Base-by-base conservation (phyloP, 768 basidiomycete species). In the Suillus fuscotomentosus region DNA sequence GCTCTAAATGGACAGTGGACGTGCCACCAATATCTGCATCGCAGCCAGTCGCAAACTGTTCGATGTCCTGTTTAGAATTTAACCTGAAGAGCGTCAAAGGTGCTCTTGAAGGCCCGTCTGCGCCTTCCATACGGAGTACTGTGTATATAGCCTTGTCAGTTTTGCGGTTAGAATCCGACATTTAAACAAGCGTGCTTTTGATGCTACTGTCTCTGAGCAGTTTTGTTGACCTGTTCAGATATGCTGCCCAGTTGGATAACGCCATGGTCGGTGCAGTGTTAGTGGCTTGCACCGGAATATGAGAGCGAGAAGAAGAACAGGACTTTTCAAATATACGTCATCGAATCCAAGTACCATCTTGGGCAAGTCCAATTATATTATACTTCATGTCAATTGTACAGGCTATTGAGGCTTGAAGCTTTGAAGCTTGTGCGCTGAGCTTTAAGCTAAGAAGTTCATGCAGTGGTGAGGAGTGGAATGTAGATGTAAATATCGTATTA, bases 21-120 rank as follows among this genome's bases (percentile, higher is more conserved):
- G 84, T 83, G 31, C 95, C 92, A 7, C 96, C 95, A 51, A 96
- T 89, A 76, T 99, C 97, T 0, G 82, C 82, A 75, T 99, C 97
- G 67, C 90, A 93, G 3, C 96, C 96, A 0, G 84, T 85, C 0
- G 89, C 91, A 66, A 88, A 88, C n/a, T 84, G 79, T 4, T 80
- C 67, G 56, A 93, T 70, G 66, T 90, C 86, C 27, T 83, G 80
- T 20, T 70, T 77, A 0, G 84, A 81, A 69, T 89, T 87, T 75
- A 95, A 85, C 8, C 81, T 81, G 71, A 86, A 87, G 59, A 95
- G 82, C 0, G 86, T 84, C 62, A 83, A 80, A n/a, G 92, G 89
- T 5, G 76, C 76, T 42, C 88, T 85, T 54, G 79, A 78, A 10
- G 88, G 88, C 34, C 76, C 80, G 61, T 90, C 84, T n/a, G 86